Conservation (phyloP, 768 basidiomycete species). For the Suillus ampliporus region DNA sequence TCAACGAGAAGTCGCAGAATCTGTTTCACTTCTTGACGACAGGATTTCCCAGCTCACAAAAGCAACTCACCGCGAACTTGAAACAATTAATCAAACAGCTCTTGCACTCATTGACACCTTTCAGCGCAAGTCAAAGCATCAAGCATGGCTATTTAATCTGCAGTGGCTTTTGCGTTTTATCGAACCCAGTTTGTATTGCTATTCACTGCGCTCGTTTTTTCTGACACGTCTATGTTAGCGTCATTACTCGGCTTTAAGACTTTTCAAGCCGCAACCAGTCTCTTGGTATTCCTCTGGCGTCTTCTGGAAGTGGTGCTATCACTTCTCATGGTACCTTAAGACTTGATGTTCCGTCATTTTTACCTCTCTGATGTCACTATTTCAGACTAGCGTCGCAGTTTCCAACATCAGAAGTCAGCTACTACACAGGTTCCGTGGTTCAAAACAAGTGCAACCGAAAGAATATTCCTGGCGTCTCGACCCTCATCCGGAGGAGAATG, state of each 20-base stretch:
- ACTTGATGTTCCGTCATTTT: conserved; percentile 6
- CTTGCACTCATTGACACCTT: conserved; percentile 29
- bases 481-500: background rate
- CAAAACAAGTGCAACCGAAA: background rate
- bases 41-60: conserved; percentile 44
- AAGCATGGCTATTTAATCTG: conserved; percentile 9
- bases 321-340: conserved; percentile 46
- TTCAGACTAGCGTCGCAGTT: conserved; percentile 44
- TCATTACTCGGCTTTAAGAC: conserved; percentile 30
- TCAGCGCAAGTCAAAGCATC: conserved; percentile 2
- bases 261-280: conserved; percentile 29
- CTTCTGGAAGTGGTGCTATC: conserved; percentile 42
- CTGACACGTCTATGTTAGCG: background rate
- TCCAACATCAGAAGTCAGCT: conserved; percentile 34
- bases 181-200: conserved; percentile 32
- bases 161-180: conserved; percentile 25
- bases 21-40: conserved; percentile 42
- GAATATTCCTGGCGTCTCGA: background rate
- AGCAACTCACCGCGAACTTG: conserved; percentile 48
- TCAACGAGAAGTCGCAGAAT: conserved; percentile 43
- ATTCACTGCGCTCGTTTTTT: background rate
- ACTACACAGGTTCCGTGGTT: conserved; percentile 16
- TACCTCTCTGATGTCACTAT: conserved; percentile 1
- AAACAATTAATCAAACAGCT: conserved; percentile 53
- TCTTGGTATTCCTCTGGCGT: conserved; percentile 36